Evolutionary conservation across 345 rosid genomes (phyloP), one percentile per base, ranked within the genome.

Genomic region (Eucalyptus rudis): DNA sequence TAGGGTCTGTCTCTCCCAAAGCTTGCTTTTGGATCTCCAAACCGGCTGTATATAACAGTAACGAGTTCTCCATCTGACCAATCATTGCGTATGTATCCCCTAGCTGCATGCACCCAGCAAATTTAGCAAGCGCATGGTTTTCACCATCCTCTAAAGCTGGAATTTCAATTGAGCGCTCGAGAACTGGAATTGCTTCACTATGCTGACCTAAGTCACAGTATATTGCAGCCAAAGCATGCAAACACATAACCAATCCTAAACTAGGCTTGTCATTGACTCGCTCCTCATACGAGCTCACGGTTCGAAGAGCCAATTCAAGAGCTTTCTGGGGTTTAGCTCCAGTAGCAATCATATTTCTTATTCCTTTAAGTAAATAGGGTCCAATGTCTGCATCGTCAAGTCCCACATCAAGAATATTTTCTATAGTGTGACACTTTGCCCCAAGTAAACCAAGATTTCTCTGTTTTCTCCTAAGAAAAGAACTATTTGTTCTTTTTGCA

Each of bases 41-140:
- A 49, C 99, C 98, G 2, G 98, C 96, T 2, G 94, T 92, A 52
- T 97, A 97, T 49, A 93, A 94, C 88, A 95, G 90, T 25, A 96
- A 91, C 7, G 99, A 95, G 88, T 96, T 96, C 90, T 97, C 99
- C 68, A 93, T 90, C 88, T 96, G 99, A 87, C 99, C 99, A 90
- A 96, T 88, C 91, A 95, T 90, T 86, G 96, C 96, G 86, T 97
- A 96, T 49, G 96, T 91, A 90, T 97, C 99, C 76, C 99, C 99
- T 52, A 96, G 92, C 90, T 96, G 99, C 98, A 97, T 96, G 87
- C 97, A 96, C 54, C 99, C 98, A 9, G 99, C 95, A 86, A 96
- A 97, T 89, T 96, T 97, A 33, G 99, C 98, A 13, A 97, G 93
- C 8, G 96, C 93, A 87, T 96, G 98, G 89, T 93, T 91, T 89